Conservation (phyloP, 208 protist species). For the Tritrichomonas musculus region DNA sequence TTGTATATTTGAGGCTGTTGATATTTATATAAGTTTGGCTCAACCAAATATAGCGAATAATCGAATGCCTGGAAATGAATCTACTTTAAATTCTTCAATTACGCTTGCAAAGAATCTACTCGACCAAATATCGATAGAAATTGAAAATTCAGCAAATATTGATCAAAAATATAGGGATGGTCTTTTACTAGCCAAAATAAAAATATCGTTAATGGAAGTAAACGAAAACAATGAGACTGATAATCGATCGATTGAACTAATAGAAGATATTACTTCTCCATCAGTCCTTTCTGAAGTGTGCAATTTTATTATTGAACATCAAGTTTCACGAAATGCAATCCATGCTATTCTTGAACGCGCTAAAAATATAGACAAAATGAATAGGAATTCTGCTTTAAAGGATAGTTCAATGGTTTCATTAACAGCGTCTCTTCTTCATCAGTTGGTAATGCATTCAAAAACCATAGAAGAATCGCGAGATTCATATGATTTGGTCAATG, state of each 20-base stretch:
- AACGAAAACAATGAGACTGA: no score
- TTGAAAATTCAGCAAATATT: not conserved
- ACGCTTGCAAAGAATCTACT: not conserved
- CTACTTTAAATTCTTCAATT: no score
- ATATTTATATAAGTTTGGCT: no score
- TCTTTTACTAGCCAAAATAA: not conserved
- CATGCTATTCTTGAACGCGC: not conserved
- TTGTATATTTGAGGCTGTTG: not conserved
- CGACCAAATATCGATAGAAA: not conserved
- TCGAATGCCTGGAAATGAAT: no score
- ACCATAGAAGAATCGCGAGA: not conserved
- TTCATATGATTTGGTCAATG: not conserved
- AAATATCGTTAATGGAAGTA: not conserved
- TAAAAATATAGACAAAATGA: not conserved
- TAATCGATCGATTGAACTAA: not conserved
- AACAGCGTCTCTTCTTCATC: not conserved
- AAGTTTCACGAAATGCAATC: not conserved
- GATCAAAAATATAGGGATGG: not conserved
- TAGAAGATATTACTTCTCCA: not conserved
- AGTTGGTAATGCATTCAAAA: not conserved
- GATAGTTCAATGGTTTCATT: not conserved
- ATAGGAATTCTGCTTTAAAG: not conserved
- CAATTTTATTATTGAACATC: not conserved
- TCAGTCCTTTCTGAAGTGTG: not conserved
- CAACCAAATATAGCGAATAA: no score